Conservation (phyloP, 2,329 filamentous ascomycete genomes). For the Penicillium paneum region DNA sequence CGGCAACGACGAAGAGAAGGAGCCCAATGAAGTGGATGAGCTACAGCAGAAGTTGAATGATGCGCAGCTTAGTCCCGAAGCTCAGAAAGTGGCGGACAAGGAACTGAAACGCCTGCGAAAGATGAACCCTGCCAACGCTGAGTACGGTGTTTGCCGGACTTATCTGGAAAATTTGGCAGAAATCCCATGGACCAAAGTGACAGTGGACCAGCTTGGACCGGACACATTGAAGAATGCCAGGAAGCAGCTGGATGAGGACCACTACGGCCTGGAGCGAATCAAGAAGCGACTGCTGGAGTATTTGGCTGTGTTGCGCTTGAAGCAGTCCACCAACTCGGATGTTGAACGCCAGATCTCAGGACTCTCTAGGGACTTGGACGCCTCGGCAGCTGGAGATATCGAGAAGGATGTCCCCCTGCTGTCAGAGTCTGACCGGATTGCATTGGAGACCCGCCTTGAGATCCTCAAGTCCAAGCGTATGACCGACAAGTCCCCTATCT, state of each 20-base stretch:
- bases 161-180: conserved; percentile 93
- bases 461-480: conserved; percentile 77
- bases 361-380: conserved; percentile 48
- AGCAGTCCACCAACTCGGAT: conserved; percentile 83
- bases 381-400: conserved; percentile 40
- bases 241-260: conserved; percentile 90
- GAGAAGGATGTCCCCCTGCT: conserved; percentile 57
- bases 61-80: conserved; percentile 77
- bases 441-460: conserved; percentile 63
- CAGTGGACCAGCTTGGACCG: conserved; percentile 78
- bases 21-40: conserved; percentile 85
- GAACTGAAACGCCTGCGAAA: conserved; percentile 86
- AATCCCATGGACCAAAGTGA: conserved; percentile 84
- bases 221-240: conserved; percentile 76
- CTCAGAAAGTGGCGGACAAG: conserved; percentile 82
- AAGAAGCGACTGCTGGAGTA: conserved; percentile 97
- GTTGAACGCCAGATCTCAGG: conserved; percentile 71
- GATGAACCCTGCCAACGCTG: conserved; percentile 94
- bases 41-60: conserved; percentile 82
- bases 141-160: conserved; percentile 89
- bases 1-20: conserved; percentile 66
- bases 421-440: conserved; percentile 46
- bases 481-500: conserved; percentile 92
- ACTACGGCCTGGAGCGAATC: conserved; percentile 93
- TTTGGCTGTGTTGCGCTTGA: conserved; percentile 89